Percentiles rank a stretch among this genome's conserved stretches.
phyloP scores from a whole-genome alignment of 306 rosid genomes.

The Arachis stenosperma region DNA sequence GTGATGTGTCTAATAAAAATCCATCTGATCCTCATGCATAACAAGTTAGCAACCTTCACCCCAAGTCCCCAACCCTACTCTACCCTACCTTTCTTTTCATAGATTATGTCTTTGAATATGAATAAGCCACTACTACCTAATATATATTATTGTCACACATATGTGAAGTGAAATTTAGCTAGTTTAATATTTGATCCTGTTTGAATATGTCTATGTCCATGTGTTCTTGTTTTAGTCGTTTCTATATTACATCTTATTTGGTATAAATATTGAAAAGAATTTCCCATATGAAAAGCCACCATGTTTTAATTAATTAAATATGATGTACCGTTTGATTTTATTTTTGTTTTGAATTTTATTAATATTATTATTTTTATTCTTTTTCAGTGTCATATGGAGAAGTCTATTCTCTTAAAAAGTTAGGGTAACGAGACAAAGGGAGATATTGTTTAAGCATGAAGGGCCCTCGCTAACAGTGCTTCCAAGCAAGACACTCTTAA shows the following conservation, averaged over 20 bases:
- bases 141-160: constrained; percentile 35
- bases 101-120: constrained; percentile 10
- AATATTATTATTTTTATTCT: constrained; percentile 6
- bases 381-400: constrained; percentile 32
- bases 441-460: constrained; percentile 45
- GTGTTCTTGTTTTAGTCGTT: not conserved
- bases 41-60: constrained; percentile 5
- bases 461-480: constrained; percentile 52
- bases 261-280: constrained; percentile 18
- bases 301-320: constrained; percentile 8
- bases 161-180: not conserved
- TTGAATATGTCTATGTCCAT: not conserved
- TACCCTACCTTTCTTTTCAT: constrained; percentile 2
- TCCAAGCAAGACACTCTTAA: constrained; percentile 51
- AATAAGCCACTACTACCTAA: constrained; percentile 38
- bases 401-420: constrained; percentile 9
- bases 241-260: constrained; percentile 10
- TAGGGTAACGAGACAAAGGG: constrained; percentile 36
- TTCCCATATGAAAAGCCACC: constrained; percentile 22
- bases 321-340: not conserved
- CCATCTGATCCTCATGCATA: constrained; percentile 29
- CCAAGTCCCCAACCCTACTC: not conserved
- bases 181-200: not conserved
- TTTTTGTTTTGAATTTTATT: not conserved
- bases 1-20: constrained; percentile 43